phyloP scores from a whole-genome alignment of 2,329 filamentous ascomycete species.

The Ascochyta koolunga region DNA sequence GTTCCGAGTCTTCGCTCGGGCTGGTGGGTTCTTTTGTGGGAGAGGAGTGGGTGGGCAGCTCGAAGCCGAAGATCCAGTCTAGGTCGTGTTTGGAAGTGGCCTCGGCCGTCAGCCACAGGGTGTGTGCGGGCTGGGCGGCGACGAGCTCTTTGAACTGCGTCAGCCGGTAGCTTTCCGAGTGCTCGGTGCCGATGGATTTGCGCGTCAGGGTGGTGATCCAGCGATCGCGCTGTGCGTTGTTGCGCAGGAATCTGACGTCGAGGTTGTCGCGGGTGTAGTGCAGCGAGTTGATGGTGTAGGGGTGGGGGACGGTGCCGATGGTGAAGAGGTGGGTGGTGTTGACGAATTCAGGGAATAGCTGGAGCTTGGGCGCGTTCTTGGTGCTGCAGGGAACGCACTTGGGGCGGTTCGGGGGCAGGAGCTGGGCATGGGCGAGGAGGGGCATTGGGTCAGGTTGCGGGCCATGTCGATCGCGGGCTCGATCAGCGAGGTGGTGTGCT shows the following conservation, averaged over 20 bases:
- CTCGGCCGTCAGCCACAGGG: constrained; percentile 83
- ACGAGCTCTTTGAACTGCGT: constrained; percentile 81
- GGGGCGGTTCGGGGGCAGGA: constrained; percentile 80
- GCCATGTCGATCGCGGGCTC: constrained; percentile 74
- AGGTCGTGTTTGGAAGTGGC: constrained; percentile 68
- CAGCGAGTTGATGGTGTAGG: constrained; percentile 79
- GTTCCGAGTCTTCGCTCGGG: constrained; percentile 64
- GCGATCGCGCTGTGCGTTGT: constrained; percentile 72
- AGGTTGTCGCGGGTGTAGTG: constrained; percentile 60
- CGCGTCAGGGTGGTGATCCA: constrained; percentile 79
- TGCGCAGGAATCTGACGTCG: constrained; percentile 53
- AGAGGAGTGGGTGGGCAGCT: constrained; percentile 66
- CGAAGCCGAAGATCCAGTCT: constrained; percentile 90
- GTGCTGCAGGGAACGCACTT: constrained; percentile 75
- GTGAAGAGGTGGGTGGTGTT: constrained; percentile 78
- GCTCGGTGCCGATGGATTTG: constrained; percentile 67
- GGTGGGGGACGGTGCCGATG: constrained; percentile 88
- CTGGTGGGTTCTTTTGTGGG: constrained; percentile 62
- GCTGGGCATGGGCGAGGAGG: constrained; percentile 71
- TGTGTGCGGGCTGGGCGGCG: constrained; percentile 67
- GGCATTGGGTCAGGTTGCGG: constrained; percentile 75
- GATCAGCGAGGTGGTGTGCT: constrained; percentile 76
- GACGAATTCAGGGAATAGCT: constrained; percentile 69
- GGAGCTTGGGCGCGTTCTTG: constrained; percentile 68
- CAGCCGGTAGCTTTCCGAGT: constrained; percentile 69